Conservation (phyloP, 2,329 filamentous ascomycete species). For the Talaromyces islandicus region DNA sequence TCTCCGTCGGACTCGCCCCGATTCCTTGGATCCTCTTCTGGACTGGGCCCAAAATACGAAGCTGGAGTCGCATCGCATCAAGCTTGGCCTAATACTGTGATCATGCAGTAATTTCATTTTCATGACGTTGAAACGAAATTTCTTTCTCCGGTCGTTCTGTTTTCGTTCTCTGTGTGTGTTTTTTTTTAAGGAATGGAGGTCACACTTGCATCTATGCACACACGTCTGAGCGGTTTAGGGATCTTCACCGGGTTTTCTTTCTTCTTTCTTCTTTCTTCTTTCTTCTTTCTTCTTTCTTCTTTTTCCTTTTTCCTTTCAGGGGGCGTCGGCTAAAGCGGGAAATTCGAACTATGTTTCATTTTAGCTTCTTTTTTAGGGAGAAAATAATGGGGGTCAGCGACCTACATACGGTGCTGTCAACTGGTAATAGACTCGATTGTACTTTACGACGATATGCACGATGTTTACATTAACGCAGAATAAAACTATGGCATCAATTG, state of each 20-base stretch:
- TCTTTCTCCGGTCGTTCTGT: not conserved
- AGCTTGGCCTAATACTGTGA: not conserved
- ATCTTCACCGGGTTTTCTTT: not conserved
- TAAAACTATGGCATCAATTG: not conserved
- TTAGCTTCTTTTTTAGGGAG: not conserved
- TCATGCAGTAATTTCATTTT: not conserved
- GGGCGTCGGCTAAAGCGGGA: not conserved
- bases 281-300: too few relatives aligned
- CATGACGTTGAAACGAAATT: not conserved
- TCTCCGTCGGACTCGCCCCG: slow-evolving; percentile 30
- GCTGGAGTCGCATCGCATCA: slow-evolving; percentile 17
- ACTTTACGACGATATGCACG: not conserved
- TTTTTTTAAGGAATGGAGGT: not conserved
- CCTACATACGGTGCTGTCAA: not conserved
- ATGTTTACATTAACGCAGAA: not conserved
- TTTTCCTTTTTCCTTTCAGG: not conserved
- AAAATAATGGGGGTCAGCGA: not conserved
- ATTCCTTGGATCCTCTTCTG: slow-evolving; percentile 36
- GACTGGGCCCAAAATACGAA: slow-evolving; percentile 23
- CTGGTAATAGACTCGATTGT: not conserved
- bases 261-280: not conserved
- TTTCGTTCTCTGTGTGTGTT: not conserved
- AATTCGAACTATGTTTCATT: not conserved
- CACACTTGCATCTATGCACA: not conserved
- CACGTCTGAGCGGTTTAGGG: not conserved